These are phyloP conservation scores for Gossypium longicalyx DNA, from an alignment of 345 rosid species.

Conservation along the genomic window DNA sequence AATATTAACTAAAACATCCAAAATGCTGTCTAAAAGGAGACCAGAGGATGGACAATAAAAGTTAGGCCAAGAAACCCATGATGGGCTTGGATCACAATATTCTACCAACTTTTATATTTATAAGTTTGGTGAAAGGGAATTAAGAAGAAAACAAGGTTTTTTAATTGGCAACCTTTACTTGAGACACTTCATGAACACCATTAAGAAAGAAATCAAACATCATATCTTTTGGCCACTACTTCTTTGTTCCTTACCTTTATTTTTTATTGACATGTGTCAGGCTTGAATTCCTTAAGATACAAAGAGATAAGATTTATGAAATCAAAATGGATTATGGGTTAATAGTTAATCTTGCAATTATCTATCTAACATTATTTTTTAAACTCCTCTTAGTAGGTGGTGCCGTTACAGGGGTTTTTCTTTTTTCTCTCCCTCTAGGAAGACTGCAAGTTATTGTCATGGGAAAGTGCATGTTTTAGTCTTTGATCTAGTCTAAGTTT, in stretches of 20 bases:
- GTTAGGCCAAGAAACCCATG: slow-evolving; percentile 12
- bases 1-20: slow-evolving; percentile 4
- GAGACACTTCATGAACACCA: neutral
- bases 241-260: neutral
- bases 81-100: slow-evolving; percentile 1
- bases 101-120: slow-evolving; percentile 1
- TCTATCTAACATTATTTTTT: too few species aligned
- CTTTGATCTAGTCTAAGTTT: too few species aligned
- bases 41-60: slow-evolving; percentile 14
- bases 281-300: neutral
- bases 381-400: too few species aligned
- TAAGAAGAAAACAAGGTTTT: slow-evolving; percentile 9
- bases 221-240: neutral
- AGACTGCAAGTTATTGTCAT: too few species aligned
- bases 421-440: too few species aligned
- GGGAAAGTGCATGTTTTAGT: too few species aligned
- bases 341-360: too few species aligned
- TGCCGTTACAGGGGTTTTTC: too few species aligned
- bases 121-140: neutral
- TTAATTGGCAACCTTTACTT: neutral
- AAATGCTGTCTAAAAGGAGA: slow-evolving; percentile 18
- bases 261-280: neutral
- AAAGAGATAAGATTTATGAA: neutral
- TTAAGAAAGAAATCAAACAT: slow-evolving; percentile 2
- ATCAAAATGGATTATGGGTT: neutral